Conservation (phyloP, 2,329 filamentous ascomycete species). For the Teratosphaeria epicoccoides region DNA sequence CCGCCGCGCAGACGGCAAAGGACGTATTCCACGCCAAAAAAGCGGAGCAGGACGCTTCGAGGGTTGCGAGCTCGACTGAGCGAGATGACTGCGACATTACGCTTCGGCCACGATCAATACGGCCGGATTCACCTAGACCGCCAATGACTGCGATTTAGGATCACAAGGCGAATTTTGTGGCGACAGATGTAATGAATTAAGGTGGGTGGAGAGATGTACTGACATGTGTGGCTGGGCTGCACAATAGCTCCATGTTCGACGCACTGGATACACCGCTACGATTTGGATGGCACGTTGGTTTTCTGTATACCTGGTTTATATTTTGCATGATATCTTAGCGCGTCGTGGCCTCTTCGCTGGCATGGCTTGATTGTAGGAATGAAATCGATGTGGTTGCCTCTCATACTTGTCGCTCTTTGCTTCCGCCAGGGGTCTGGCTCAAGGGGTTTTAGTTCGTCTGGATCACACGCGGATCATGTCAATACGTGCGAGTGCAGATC, state of each 20-base stretch:
- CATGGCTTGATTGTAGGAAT: neutral
- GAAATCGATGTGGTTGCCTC: too few relatives aligned
- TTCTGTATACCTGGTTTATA: neutral
- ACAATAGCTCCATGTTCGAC: neutral
- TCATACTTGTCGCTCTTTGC: too few relatives aligned
- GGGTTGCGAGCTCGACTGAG: neutral
- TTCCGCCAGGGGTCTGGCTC: too few relatives aligned
- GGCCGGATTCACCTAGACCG: neutral
- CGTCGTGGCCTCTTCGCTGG: too few relatives aligned
- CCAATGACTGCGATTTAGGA: neutral
- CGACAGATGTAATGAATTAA: neutral
- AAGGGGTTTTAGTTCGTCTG: too few relatives aligned
- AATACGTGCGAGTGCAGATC: too few relatives aligned
- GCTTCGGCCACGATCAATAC: neutral
- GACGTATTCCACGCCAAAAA: slow-evolving; percentile 46
- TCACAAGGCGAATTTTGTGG: neutral
- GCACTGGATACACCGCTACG: neutral
- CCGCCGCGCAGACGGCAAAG: slow-evolving; percentile 58
- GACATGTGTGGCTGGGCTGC: neutral
- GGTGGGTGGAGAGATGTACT: neutral
- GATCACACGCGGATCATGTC: too few relatives aligned
- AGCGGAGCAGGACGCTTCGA: slow-evolving; percentile 1
- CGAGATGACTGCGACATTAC: neutral
- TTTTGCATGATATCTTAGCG: neutral
- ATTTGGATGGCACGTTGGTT: neutral